Percentiles rank a stretch among this genome's conserved stretches.
Evolutionary conservation across 2,329 filamentous ascomycete species (phyloP).

Genomic region (Aspergillus sojae): DNA sequence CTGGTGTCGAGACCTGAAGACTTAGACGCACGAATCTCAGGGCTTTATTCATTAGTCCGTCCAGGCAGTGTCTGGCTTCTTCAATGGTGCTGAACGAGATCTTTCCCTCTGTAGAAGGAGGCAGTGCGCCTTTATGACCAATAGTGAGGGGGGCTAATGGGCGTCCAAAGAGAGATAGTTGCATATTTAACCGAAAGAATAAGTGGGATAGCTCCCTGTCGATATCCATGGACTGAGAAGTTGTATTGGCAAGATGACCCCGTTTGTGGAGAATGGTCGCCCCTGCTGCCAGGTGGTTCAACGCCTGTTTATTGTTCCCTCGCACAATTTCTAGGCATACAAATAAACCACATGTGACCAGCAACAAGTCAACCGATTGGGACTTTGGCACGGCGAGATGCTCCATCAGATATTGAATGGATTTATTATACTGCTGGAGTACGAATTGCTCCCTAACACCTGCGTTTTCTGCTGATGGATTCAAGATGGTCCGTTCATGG

Average conservation of each 20-base stretch:
- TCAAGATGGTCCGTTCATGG: constrained; percentile 42
- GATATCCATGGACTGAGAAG: constrained; percentile 15
- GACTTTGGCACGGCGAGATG: constrained; percentile 24
- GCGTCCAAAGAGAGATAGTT: constrained; percentile 23
- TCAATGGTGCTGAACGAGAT: constrained; percentile 13
- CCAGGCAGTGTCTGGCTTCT: constrained; percentile 18
- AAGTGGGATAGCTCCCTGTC: constrained; percentile 20
- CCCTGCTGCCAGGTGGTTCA: constrained; percentile 26
- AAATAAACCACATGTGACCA: constrained; percentile 27
- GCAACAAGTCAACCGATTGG: constrained; percentile 13
- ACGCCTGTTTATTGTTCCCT: constrained; percentile 18
- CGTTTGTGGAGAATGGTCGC: constrained; percentile 22
- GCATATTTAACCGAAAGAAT: constrained; percentile 25
- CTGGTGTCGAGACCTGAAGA: neutral
- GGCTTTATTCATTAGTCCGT: constrained; percentile 17
- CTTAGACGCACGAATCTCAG: constrained; percentile 16
- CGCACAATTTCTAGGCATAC: constrained; percentile 26
- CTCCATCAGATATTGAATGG: constrained; percentile 38
- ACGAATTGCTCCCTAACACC: neutral
- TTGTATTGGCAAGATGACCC: neutral
- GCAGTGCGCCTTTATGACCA: neutral
- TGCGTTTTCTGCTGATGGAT: constrained; percentile 38
- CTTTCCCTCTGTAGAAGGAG: neutral
- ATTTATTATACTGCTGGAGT: neutral
- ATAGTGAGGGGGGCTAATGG: constrained; percentile 11